Evolutionary conservation across 768 basidiomycete genomes (phyloP), one percentile per base, ranked within the genome.

Genomic region (Chalciporus sphaerocephalus): DNA sequence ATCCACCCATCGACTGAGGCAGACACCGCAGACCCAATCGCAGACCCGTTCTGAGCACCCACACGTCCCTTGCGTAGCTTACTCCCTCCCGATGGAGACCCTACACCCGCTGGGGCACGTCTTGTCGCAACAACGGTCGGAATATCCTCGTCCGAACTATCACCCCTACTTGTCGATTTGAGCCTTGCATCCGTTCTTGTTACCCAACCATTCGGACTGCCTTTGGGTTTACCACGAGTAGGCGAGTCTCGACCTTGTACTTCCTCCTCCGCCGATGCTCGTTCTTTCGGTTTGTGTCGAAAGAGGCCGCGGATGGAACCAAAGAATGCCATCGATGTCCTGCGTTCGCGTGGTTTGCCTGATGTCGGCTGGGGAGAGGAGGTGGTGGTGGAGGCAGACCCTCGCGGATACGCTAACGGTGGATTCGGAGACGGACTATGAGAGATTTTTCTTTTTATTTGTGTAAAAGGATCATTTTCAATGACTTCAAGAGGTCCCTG

Each of bases 281-380:
- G 41, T 8, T 51, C 55, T 21, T 49, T 55, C 1, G 54, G 55
- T 37, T 54, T 65, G 27, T 47, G 43, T 16, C 51, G 51, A 40
- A 64, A 65, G 4, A 65, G 44, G 12, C 62, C 60, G 0, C 54
- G 56, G 5, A 65, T 36, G 4, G 63, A 60, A 3, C 65, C 56
- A 4, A 64, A 53, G 24, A 65, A 55, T 1, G 51, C 47, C 21
- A 48, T 43, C 15, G 65, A 67, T 0, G 51, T 36, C 1, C 35
- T 45, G 1, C 53, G 62, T 30, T 60, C 54, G 22, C 62, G 60
- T 37, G 42, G 46, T 9, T 22, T 32, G 5, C 21, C 35, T 11
- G 2, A 35, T 9, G 22, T 35, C 20, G 17, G 20, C 41, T 1
- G 46, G 15, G 5, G 35, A 46, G 30, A 32, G 30, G 30, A n/a